A percentile compares a stretch with the other conserved stretches of the same genome.
These are phyloP conservation scores for Aspergillus cejpii DNA, from an alignment of 2,329 filamentous ascomycete species.

Conservation along the genomic window DNA sequence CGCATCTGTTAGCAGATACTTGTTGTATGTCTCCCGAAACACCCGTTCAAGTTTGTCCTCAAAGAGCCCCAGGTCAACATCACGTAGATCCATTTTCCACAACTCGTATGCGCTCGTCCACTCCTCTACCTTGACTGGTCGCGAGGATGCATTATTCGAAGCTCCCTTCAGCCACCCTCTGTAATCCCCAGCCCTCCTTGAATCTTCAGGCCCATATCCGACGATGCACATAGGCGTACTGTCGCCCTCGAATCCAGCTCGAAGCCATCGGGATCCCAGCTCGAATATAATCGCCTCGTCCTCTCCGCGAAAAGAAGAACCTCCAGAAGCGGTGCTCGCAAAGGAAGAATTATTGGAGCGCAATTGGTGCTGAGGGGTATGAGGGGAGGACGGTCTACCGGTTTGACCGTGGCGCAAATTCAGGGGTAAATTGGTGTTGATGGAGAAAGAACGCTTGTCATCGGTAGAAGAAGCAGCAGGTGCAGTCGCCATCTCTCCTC, in stretches of 20 bases:
- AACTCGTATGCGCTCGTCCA: conserved; percentile 56
- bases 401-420: conserved; percentile 28
- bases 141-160: conserved; percentile 34
- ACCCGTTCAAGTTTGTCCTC: conserved; percentile 81
- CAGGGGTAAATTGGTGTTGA: conserved; percentile 17
- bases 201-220: conserved; percentile 66
- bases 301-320: conserved; percentile 57
- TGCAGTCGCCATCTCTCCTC: conserved; percentile 17
- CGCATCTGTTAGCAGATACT: conserved; percentile 56
- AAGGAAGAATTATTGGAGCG: conserved; percentile 48
- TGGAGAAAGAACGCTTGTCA: conserved; percentile 19
- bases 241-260: conserved; percentile 82
- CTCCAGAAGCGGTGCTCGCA: conserved; percentile 53
- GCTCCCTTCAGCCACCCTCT: conserved; percentile 58
- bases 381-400: conserved; percentile 46
- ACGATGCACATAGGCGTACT: conserved; percentile 64
- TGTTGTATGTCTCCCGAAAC: conserved; percentile 73
- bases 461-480: conserved; percentile 21
- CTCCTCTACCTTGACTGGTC: conserved; percentile 27
- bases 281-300: conserved; percentile 83
- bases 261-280: conserved; percentile 69
- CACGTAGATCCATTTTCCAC: conserved; percentile 68
- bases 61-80: conserved; percentile 69
- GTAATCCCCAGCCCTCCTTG: conserved; percentile 75
- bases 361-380: conserved; percentile 49